Base-by-base conservation (phyloP, 345 rosid species). In the Salix arbutifolia region DNA sequence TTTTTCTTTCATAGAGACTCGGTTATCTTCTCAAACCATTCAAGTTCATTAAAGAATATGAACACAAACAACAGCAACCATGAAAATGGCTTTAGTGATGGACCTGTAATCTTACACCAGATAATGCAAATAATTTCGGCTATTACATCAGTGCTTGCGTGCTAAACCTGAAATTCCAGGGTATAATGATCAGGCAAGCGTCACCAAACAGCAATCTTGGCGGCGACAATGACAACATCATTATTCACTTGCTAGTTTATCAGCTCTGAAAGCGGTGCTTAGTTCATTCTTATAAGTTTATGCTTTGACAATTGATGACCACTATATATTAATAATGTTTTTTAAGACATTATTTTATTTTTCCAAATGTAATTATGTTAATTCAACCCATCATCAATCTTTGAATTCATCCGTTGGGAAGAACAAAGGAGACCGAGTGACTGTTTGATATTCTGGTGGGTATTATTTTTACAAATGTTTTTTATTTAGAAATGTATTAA, bases 141-240 rank as follows among this genome's bases (percentile, higher is more conserved):
- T 5, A 23, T 26, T 26, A 28, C 67, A 65, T 37, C 52, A 38
- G 5, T 2, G 33, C 71, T 71, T 65, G 71, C 80, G 75, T 77
- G 71, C 76, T n/a, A 60, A 65, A 52, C 68, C 67, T 65, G 33
- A n/a, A 77, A 35, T 33, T n/a, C 18, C 28, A 53, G 38, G 26
- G 69, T 53, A 4, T 31, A 8, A 31, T 33, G n/a, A 76, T 76
- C 16, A 19, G 60, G 44, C 69, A 44, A 76, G 42, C 26, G 31
- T 69, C 62, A 42, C 69, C 67, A 5, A 75, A 67, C 72, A 35
- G 50, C 50, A 31, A 66, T 38, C n/a, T 10, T 60, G 77, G 60
- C 72, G 8, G 53, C 25, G 70, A 77, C 44, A 68, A 6, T 44
- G 37, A 33, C 64, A 21, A 28, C 8, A 8, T 17, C 12, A 38